Evolutionary conservation across 768 basidiomycete species (phyloP).

Genomic region (Naganishia onofrii): DNA sequence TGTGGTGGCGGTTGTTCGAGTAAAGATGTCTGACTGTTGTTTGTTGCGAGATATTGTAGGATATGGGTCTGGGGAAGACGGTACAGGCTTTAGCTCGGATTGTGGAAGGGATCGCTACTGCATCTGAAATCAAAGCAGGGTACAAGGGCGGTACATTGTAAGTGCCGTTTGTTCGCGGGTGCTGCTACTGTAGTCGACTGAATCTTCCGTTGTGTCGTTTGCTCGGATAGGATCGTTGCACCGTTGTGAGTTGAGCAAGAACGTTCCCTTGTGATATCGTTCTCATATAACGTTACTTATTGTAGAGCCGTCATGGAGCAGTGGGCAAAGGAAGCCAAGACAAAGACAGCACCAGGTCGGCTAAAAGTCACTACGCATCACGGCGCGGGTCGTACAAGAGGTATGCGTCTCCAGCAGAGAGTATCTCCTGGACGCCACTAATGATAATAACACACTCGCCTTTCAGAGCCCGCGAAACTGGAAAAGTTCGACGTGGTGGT

Average conservation of each 20-base stretch:
- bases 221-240: constrained; percentile 68
- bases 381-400: constrained; percentile 67
- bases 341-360: constrained; percentile 60
- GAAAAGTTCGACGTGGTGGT: constrained; percentile 52
- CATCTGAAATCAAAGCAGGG: constrained; percentile 68
- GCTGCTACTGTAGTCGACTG: neutral
- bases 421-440: neutral
- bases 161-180: constrained; percentile 29
- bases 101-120: constrained; percentile 69
- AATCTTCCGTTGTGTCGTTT: neutral
- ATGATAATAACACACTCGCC: neutral
- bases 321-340: constrained; percentile 81
- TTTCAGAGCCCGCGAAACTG: constrained; percentile 45
- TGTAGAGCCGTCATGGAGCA: constrained; percentile 70
- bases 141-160: constrained; percentile 55
- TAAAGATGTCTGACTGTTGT: constrained; percentile 14
- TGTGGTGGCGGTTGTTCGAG: constrained; percentile 32
- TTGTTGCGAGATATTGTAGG: constrained; percentile 31
- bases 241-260: constrained; percentile 58
- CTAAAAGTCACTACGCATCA: constrained; percentile 79
- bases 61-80: constrained; percentile 59
- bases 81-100: constrained; percentile 87
- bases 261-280: neutral
- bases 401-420: constrained; percentile 53
- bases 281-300: no score